Evolutionary conservation across 345 rosid genomes (phyloP), one percentile per base, ranked within the genome.

Genomic region (Populus deltoides): DNA sequence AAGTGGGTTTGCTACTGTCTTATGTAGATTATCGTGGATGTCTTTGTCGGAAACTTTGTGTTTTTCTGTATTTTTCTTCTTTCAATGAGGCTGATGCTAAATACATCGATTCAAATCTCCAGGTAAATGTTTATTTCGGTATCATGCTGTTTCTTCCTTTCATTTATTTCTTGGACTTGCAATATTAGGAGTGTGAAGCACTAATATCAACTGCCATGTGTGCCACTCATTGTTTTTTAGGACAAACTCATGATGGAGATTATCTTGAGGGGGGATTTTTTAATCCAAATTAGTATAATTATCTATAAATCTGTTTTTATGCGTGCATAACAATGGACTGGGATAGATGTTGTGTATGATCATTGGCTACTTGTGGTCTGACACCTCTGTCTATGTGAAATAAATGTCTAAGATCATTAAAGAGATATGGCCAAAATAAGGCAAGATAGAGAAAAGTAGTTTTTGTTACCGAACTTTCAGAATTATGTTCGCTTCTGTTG

Each of bases 21-120:
- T n/a, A 68, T 84, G 76, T 51, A 92, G 98, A 85, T 91, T 80
- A 63, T 88, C 78, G 69, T 82, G 80, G 93, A 89, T 78, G 86
- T 91, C 10, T 53, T 91, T 68, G 76, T 91, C 38, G 90, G 90
- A 75, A 93, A 95, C 78, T 68, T 87, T 36, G 68, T 90, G 70
- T 92, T 95, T 80, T 75, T 88, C 74, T 78, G 78, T 70, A 72
- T 86, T 71, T 81, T 90, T 80, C 77, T 87, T 36, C 76, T 88
- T 70, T 88, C 86, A 15, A 72, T 78, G 41, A 85, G 83, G 89
- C 72, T 77, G 61, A 77, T 88, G 62, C 85, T 90, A 31, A 80
- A 85, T 61, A 80, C 74, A 38, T 53, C 86, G 55, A 79, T 71
- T 77, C 72, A 70, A 41, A 22, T 76, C n/a, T 82, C 70, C 75